phyloP scores from a whole-genome alignment of 1,284 basidiomycete species.

The Ceraceosorus bombacis region DNA sequence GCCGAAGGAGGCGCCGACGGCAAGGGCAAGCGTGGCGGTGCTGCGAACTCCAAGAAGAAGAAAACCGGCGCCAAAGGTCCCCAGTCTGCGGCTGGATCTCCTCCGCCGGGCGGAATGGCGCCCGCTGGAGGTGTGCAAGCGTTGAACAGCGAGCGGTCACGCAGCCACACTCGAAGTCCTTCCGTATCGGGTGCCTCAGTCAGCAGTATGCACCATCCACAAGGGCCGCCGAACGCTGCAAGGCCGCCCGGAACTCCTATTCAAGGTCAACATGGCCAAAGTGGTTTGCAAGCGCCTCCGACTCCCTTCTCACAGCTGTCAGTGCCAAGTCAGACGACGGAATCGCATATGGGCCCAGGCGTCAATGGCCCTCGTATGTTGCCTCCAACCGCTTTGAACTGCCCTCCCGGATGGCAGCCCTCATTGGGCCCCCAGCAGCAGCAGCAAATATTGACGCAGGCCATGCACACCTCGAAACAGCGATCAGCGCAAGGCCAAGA shows the following conservation, averaged over 20 bases:
- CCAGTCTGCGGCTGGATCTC: too few species aligned
- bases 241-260: too few species aligned
- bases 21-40: too few species aligned
- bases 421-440: constrained; percentile 36
- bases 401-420: constrained; percentile 29
- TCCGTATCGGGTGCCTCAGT: constrained; percentile 12
- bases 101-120: not conserved
- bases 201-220: not conserved
- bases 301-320: not conserved
- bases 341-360: not conserved
- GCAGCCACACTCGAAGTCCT: constrained; percentile 31
- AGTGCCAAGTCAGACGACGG: not conserved
- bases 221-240: too few species aligned
- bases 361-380: constrained; percentile 4
- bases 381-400: not conserved
- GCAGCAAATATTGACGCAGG: constrained; percentile 30
- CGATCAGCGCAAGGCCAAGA: constrained; percentile 12
- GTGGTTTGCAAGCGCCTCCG: too few species aligned
- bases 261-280: too few species aligned
- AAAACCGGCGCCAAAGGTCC: too few species aligned
- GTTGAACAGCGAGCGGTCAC: constrained; percentile 17
- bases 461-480: constrained; percentile 32
- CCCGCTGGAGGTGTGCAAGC: not conserved
- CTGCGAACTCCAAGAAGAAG: too few species aligned
- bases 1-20: too few species aligned